A percentile compares a stretch with the other conserved stretches of the same genome.
These are phyloP conservation scores for Allium sativum DNA, from an alignment of 106 monocot genomes.

Conservation along the genomic window DNA sequence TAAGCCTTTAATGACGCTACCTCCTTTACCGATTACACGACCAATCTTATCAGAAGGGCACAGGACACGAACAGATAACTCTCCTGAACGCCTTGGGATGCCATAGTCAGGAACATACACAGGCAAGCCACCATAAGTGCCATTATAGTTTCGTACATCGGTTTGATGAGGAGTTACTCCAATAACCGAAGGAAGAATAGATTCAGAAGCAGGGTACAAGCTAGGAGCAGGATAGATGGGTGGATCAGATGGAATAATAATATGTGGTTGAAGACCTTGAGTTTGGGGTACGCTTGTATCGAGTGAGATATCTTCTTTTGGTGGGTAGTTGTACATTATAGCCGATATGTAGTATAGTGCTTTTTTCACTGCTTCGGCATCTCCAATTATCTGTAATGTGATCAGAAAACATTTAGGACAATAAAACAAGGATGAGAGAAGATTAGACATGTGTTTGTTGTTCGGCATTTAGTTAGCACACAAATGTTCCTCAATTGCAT, in stretches of 20 bases:
- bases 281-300: constrained; percentile 53
- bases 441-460: too few relatives aligned
- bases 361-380: constrained; percentile 29
- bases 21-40: constrained; percentile 91
- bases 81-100: constrained; percentile 36
- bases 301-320: constrained; percentile 81
- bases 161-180: constrained; percentile 27
- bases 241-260: constrained; percentile 83
- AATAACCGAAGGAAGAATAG: constrained; percentile 33
- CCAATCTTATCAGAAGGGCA: constrained; percentile 86
- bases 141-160: constrained; percentile 41
- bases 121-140: constrained; percentile 42
- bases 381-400: neutral
- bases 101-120: constrained; percentile 43
- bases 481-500: too few relatives aligned
- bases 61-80: constrained; percentile 56
- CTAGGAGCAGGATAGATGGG: constrained; percentile 58
- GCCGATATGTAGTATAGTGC: constrained; percentile 63
- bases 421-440: too few relatives aligned
- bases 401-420: too few relatives aligned
- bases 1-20: constrained; percentile 64
- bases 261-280: constrained; percentile 26
- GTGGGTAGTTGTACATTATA: constrained; percentile 81
- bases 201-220: constrained; percentile 35
- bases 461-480: too few relatives aligned